Conservation (phyloP, 139 green algal genomes). For the Haematococcus lacustris region DNA sequence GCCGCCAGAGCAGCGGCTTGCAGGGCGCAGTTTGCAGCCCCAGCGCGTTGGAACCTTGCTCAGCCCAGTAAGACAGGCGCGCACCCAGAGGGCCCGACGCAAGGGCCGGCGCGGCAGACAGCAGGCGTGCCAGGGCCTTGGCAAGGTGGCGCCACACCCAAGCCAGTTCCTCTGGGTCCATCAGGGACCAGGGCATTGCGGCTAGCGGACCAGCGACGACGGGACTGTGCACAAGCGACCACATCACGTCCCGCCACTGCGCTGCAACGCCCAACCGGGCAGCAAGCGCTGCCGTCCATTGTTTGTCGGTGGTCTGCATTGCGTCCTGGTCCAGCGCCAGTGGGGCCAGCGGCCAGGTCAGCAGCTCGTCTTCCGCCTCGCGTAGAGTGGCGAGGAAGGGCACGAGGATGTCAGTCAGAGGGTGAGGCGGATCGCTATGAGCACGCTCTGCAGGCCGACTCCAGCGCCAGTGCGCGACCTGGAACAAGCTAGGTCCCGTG, state of each 20-base stretch:
- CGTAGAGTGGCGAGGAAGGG: conserved; percentile 30
- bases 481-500: no score
- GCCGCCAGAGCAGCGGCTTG: conserved; percentile 77
- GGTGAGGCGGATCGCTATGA: conserved; percentile 35
- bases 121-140: conserved; percentile 34
- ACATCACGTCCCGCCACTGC: conserved; percentile 40
- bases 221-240: conserved; percentile 33
- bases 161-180: conserved; percentile 40
- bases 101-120: conserved; percentile 2
- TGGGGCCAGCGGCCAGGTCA: conserved; percentile 1
- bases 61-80: no score
- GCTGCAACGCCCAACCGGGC: neutral
- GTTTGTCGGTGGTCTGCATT: neutral
- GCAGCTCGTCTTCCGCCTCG: conserved; percentile 31
- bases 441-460: conserved; percentile 39
- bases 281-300: neutral
- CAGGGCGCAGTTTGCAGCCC: conserved; percentile 19
- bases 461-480: conserved; percentile 52
- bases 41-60: conserved; percentile 26
- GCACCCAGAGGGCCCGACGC: no score
- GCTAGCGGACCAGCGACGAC: no score
- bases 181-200: no score
- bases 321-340: no score
- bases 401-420: conserved; percentile 47
- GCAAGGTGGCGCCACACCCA: conserved; percentile 50